These are phyloP conservation scores for Sugiyamaella marilandica DNA, from an alignment of 805 yeast species.

Conservation along the genomic window DNA sequence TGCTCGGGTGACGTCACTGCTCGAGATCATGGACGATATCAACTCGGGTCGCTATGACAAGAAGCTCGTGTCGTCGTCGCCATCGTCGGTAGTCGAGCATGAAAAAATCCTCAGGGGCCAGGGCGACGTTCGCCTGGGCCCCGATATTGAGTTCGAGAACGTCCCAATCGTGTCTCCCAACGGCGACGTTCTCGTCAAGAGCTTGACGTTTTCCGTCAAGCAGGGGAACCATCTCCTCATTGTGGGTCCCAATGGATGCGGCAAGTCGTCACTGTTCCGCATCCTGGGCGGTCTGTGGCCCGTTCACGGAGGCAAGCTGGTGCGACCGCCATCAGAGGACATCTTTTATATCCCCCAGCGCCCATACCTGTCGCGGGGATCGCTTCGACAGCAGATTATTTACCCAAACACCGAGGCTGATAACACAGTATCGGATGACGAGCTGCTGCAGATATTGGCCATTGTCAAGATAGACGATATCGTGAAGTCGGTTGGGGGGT, in stretches of 20 bases:
- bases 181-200: conserved; percentile 63
- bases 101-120: conserved; percentile 18
- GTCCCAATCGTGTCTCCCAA: conserved; percentile 86
- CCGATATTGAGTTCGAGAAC: conserved; percentile 59
- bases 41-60: conserved; percentile 35
- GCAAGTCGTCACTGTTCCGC: conserved; percentile 88
- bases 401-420: conserved; percentile 73
- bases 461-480: conserved; percentile 33
- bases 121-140: conserved; percentile 41
- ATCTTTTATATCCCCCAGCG: conserved; percentile 90
- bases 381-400: conserved; percentile 81
- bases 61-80: conserved; percentile 22
- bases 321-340: conserved; percentile 59
- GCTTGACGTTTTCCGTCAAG: conserved; percentile 64
- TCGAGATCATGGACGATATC: conserved; percentile 55
- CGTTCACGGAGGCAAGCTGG: conserved; percentile 50
- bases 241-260: conserved; percentile 96
- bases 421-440: conserved; percentile 32
- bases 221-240: conserved; percentile 82
- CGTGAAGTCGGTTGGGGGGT: conserved; percentile 44
- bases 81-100: conserved; percentile 15
- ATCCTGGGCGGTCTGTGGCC: conserved; percentile 95
- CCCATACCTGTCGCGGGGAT: conserved; percentile 77
- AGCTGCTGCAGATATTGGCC: conserved; percentile 32
- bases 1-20: conserved; percentile 64